Conservation (phyloP, 2,329 filamentous ascomycete genomes). For the Elsinoe ampelina region DNA sequence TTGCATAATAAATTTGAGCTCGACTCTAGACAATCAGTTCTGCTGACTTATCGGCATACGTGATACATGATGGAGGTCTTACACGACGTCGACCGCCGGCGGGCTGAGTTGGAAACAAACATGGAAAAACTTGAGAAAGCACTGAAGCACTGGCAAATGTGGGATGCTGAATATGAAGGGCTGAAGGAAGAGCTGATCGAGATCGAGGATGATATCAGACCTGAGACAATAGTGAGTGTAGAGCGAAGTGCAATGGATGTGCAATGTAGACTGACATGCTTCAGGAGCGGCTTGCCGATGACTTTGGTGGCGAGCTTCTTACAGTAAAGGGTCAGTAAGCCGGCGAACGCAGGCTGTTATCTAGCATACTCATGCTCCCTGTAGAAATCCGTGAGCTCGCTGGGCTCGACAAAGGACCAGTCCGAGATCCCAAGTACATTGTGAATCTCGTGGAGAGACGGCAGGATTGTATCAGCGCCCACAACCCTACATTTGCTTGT, state of each 20-base stretch:
- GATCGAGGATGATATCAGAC: conserved; percentile 40
- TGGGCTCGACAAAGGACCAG: conserved; percentile 34
- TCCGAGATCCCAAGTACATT: conserved; percentile 53
- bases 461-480: conserved; percentile 53
- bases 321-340: conserved; percentile 40
- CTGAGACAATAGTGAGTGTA: conserved; percentile 43
- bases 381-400: conserved; percentile 47
- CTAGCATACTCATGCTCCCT: too few relatives aligned
- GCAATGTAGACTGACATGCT: conserved; percentile 13
- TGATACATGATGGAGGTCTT: not conserved
- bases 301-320: conserved; percentile 56
- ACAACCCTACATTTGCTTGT: not conserved
- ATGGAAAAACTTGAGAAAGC: conserved; percentile 64
- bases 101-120: conserved; percentile 64
- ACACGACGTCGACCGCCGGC: conserved; percentile 37
- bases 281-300: conserved; percentile 40
- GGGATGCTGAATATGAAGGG: conserved; percentile 85
- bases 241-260: not conserved
- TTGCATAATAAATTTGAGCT: too few relatives aligned
- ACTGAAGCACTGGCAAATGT: conserved; percentile 79
- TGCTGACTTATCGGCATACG: not conserved
- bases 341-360: not conserved
- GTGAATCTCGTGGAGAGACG: conserved; percentile 60
- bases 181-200: conserved; percentile 71
- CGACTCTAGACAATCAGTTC: too few relatives aligned